Evolutionary conservation across 1,139 yeast species (phyloP).

Genomic region (Nakaseomyces uthaithaninus): DNA sequence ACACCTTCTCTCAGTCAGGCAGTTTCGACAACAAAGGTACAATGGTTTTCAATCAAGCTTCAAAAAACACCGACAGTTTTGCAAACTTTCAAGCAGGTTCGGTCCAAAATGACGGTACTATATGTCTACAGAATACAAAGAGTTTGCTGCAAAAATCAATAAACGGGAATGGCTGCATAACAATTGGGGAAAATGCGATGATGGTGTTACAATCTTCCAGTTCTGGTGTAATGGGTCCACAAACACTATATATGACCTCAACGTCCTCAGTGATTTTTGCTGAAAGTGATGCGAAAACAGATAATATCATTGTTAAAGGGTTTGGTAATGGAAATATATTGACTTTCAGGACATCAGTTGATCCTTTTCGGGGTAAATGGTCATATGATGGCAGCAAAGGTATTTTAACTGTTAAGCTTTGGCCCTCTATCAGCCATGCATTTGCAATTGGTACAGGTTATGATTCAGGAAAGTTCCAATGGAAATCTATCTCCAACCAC

Average conservation of each 20-base stretch:
- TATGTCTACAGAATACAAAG: constrained; percentile 13
- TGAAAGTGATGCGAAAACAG: constrained; percentile 12
- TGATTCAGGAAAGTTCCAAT: constrained; percentile 9
- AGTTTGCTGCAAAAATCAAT: constrained; percentile 11
- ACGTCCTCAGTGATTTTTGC: constrained; percentile 13
- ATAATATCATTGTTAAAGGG: constrained; percentile 13
- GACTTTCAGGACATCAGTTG: constrained; percentile 12
- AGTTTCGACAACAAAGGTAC: constrained; percentile 13
- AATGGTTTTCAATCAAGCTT: constrained; percentile 12
- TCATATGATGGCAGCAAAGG: constrained; percentile 13
- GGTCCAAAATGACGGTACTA: constrained; percentile 15
- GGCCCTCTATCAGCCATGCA: constrained; percentile 10
- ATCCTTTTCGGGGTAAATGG: constrained; percentile 6
- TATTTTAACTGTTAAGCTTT: constrained; percentile 11
- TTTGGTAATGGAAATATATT: constrained; percentile 13
- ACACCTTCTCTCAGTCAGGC: constrained; percentile 10
- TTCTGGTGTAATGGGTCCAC: constrained; percentile 11
- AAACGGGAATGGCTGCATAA: constrained; percentile 17
- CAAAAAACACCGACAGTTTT: constrained; percentile 10
- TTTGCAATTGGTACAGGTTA: constrained; percentile 17
- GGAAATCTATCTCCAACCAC: constrained; percentile 9
- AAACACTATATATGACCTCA: constrained; percentile 15
- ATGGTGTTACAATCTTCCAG: constrained; percentile 11
- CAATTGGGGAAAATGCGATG: constrained; percentile 13
- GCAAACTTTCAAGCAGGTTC: constrained; percentile 10